Evolutionary conservation across 805 yeast species (phyloP).

Genomic region (Metschnikowia continentalis): DNA sequence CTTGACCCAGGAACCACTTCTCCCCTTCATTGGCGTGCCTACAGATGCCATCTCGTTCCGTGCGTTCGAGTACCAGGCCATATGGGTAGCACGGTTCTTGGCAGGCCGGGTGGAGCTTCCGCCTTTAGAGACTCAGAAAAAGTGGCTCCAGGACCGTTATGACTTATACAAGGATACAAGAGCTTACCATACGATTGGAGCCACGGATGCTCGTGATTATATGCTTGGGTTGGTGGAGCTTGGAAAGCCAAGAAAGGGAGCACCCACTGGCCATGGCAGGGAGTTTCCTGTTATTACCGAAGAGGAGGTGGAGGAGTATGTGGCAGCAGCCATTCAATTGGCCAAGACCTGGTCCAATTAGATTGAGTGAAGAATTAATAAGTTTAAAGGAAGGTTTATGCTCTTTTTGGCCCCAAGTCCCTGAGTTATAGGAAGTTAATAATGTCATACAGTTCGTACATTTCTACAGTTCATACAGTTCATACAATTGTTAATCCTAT

Average conservation of each 20-base stretch:
- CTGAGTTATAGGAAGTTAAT: too few species aligned
- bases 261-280: constrained; percentile 6
- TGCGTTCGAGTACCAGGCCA: constrained; percentile 58
- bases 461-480: too few species aligned
- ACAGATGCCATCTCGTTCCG: constrained; percentile 61
- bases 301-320: constrained; percentile 10
- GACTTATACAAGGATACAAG: constrained; percentile 38
- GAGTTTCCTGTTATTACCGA: constrained; percentile 12
- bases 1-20: constrained; percentile 55
- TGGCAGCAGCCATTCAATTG: constrained; percentile 4
- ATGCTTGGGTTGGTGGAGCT: constrained; percentile 20
- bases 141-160: constrained; percentile 37
- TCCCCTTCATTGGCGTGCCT: constrained; percentile 61
- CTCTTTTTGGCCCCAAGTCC: too few species aligned
- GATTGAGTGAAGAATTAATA: too few species aligned
- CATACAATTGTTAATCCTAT: too few species aligned
- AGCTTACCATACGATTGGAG: constrained; percentile 43
- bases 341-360: constrained; percentile 8
- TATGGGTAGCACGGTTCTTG: constrained; percentile 60
- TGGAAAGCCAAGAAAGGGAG: constrained; percentile 11
- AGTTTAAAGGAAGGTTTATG: too few species aligned
- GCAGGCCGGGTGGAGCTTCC: constrained; percentile 53
- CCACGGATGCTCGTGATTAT: constrained; percentile 26
- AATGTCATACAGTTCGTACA: too few species aligned
- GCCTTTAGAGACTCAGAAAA: constrained; percentile 39